A percentile compares a stretch with the other conserved stretches of the same genome.
These are phyloP conservation scores for Hyphodiscus hymeniophilus DNA, from an alignment of 495 filamentous ascomycete genomes.

Conservation along the genomic window DNA sequence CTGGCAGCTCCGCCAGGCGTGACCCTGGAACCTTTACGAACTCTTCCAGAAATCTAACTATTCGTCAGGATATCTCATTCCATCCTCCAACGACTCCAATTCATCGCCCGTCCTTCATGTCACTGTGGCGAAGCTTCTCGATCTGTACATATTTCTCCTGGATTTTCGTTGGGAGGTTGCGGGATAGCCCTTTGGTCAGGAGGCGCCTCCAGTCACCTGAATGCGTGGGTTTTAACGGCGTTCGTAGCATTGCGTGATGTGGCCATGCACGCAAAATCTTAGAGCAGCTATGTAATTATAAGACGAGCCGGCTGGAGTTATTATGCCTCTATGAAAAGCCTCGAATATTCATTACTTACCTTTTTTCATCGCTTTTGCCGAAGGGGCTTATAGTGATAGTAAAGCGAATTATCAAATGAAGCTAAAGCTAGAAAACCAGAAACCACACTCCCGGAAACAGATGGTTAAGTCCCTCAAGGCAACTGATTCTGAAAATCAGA, in stretches of 20 bases:
- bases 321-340: background rate
- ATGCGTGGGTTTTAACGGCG: constrained; percentile 1
- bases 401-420: too few relatives aligned
- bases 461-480: too few relatives aligned
- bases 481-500: too few relatives aligned
- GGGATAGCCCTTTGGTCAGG: background rate
- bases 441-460: too few relatives aligned
- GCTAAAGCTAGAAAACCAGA: too few relatives aligned
- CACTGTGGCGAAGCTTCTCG: background rate
- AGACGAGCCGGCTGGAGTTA: background rate
- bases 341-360: background rate
- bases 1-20: too few relatives aligned
- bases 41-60: background rate
- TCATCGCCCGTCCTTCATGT: background rate
- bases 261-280: constrained; percentile 1
- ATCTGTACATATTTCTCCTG: constrained; percentile 19
- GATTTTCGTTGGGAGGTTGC: constrained; percentile 5
- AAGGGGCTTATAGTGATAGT: too few relatives aligned
- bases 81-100: too few relatives aligned
- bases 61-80: constrained; percentile 1
- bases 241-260: constrained; percentile 1
- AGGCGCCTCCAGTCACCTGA: constrained; percentile 1
- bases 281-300: constrained; percentile 5
- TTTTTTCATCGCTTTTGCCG: too few relatives aligned
- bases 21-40: too few relatives aligned